A percentile compares a stretch with the other conserved stretches of the same genome.
These are phyloP conservation scores for Mariannaea sp. DNA, from an alignment of 2,329 filamentous ascomycete species.

Conservation along the genomic window DNA sequence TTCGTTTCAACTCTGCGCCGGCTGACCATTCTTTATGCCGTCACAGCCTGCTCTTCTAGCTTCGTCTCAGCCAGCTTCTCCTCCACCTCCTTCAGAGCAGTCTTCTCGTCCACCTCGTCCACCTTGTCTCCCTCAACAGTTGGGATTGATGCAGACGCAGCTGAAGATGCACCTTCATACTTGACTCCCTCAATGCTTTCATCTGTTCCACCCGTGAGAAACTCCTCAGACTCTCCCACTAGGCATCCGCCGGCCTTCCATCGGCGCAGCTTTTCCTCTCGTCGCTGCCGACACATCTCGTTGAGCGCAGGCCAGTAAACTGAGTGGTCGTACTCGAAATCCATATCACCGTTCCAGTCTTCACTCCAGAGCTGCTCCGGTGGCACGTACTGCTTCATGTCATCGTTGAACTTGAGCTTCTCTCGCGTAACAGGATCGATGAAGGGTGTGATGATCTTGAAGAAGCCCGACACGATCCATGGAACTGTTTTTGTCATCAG, in stretches of 20 bases:
- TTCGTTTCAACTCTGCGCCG: too few relatives aligned
- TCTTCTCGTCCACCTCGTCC: not conserved
- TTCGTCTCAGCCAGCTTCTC: constrained; percentile 39
- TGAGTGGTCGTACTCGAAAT: constrained; percentile 90
- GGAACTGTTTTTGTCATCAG: constrained; percentile 63
- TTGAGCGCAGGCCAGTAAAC: constrained; percentile 88
- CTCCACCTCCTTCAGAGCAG: constrained; percentile 30
- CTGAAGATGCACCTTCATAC: constrained; percentile 29
- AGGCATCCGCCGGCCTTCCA: constrained; percentile 82
- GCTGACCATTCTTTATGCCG: constrained; percentile 18
- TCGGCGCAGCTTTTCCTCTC: constrained; percentile 64
- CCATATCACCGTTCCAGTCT: constrained; percentile 74
- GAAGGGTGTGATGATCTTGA: constrained; percentile 94
- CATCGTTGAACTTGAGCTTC: constrained; percentile 98
- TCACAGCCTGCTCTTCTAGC: constrained; percentile 35
- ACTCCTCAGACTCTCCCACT: constrained; percentile 86
- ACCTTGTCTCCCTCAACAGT: constrained; percentile 1
- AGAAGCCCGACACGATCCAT: constrained; percentile 90
- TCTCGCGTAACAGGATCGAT: constrained; percentile 92
- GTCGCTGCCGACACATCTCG: constrained; percentile 69
- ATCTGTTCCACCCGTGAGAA: constrained; percentile 69
- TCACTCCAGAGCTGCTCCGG: constrained; percentile 80
- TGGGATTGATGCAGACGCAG: constrained; percentile 3
- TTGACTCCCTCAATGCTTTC: constrained; percentile 43
- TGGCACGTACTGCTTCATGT: constrained; percentile 81